These are phyloP conservation scores for Yamadazyma blattariae DNA, from an alignment of 1,139 yeast species.

Conservation along the genomic window DNA sequence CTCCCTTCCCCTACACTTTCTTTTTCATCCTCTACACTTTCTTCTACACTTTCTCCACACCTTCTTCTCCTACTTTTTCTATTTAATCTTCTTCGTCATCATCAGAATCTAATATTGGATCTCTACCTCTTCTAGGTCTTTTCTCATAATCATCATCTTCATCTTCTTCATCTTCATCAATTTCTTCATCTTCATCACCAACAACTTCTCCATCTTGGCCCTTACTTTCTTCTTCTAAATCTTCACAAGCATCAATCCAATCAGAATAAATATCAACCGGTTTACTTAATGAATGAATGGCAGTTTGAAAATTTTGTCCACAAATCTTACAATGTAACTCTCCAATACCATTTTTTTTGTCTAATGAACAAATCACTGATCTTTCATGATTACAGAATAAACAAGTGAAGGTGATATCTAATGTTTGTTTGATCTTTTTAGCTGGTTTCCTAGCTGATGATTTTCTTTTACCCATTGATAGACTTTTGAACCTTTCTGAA, in stretches of 20 bases:
- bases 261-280: conserved; percentile 96
- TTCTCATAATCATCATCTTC: conserved; percentile 9
- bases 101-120: conserved; percentile 23
- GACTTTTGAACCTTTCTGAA: no score
- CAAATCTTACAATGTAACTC: conserved; percentile 87
- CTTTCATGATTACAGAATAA: conserved; percentile 94
- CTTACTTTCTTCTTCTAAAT: conserved; percentile 70
- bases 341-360: conserved; percentile 84
- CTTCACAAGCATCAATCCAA: conserved; percentile 99
- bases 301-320: conserved; percentile 90
- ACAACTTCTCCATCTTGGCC: conserved; percentile 20
- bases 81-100: conserved; percentile 19
- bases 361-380: conserved; percentile 84
- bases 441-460: conserved; percentile 82
- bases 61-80: no score
- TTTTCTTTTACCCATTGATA: conserved; percentile 86
- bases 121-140: conserved; percentile 11
- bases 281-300: conserved; percentile 76
- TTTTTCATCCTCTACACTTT: no score
- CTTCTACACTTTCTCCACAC: no score
- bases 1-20: background rate
- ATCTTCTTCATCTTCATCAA: conserved; percentile 31
- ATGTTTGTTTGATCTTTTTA: conserved; percentile 72
- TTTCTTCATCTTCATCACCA: conserved; percentile 34
- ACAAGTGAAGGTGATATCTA: conserved; percentile 87